phyloP scores from a whole-genome alignment of 2,329 filamentous ascomycete genomes.

The Fusarium liriodendri region DNA sequence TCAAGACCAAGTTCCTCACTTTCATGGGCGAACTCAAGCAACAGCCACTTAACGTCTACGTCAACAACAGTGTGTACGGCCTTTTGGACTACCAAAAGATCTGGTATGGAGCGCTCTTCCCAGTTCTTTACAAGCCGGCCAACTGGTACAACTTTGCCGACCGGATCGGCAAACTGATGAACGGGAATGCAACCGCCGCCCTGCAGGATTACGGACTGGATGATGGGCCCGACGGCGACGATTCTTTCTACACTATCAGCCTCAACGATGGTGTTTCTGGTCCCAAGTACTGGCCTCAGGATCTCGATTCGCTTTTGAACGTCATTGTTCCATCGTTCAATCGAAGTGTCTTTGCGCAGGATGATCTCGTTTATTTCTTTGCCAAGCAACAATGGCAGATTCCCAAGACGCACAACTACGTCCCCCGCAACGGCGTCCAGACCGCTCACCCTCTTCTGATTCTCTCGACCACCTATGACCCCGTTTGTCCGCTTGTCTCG shows the following conservation, averaged over 20 bases:
- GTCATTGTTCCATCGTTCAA: slow-evolving; percentile 49
- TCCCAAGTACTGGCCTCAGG: slow-evolving; percentile 46
- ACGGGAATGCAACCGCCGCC: slow-evolving; percentile 54
- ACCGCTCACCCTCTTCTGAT: slow-evolving; percentile 48
- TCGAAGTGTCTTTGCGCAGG: slow-evolving; percentile 44
- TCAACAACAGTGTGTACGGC: slow-evolving; percentile 55
- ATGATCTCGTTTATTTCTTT: slow-evolving; percentile 47
- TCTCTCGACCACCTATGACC: slow-evolving; percentile 51
- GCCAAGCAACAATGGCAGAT: slow-evolving; percentile 47
- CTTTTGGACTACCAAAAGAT: slow-evolving; percentile 51
- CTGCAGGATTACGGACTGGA: slow-evolving; percentile 49
- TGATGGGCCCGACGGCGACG: slow-evolving; percentile 28
- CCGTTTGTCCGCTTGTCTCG: slow-evolving; percentile 62
- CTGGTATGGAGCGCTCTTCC: slow-evolving; percentile 52
- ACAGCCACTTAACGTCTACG: slow-evolving; percentile 55
- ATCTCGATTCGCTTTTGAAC: slow-evolving; percentile 48
- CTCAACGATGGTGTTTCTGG: slow-evolving; percentile 46
- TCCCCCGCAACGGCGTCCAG: slow-evolving; percentile 46
- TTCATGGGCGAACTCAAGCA: slow-evolving; percentile 49
- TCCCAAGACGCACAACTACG: slow-evolving; percentile 45
- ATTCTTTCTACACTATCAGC: slow-evolving; percentile 42
- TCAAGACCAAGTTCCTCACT: slow-evolving; percentile 47
- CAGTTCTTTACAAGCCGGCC: slow-evolving; percentile 51
- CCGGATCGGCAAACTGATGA: slow-evolving; percentile 48
- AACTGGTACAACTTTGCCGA: slow-evolving; percentile 52